Evolutionary conservation across 1,284 basidiomycete genomes (phyloP).

Genomic region (Exobasidium rhododendri): DNA sequence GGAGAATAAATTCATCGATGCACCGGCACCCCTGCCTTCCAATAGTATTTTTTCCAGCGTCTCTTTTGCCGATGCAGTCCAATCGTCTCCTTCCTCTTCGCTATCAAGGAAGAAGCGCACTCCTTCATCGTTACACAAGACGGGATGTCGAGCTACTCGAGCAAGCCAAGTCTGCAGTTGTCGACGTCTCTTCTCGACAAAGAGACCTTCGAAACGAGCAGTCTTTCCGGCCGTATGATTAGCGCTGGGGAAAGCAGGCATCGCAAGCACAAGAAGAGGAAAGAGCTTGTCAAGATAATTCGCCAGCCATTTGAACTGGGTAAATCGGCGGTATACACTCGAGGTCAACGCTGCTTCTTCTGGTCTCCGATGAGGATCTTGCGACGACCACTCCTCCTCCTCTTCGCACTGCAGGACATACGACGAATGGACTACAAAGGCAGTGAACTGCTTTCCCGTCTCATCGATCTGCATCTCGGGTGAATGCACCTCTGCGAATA

Average conservation of each 20-base stretch:
- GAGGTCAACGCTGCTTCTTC: slow-evolving; percentile 25
- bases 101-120: slow-evolving; percentile 70
- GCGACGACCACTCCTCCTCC: not conserved
- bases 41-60: not conserved
- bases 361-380: slow-evolving; percentile 9
- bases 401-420: slow-evolving; percentile 9
- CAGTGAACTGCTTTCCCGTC: slow-evolving; percentile 67
- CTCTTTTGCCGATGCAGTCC: slow-evolving; percentile 1
- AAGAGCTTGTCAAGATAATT: slow-evolving; percentile 65
- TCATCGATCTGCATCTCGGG: slow-evolving; percentile 69
- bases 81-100: slow-evolving; percentile 24
- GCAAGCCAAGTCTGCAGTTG: slow-evolving; percentile 75
- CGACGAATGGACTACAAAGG: slow-evolving; percentile 73
- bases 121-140: slow-evolving; percentile 72
- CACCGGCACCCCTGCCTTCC: no score
- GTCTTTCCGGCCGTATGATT: slow-evolving; percentile 67
- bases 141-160: slow-evolving; percentile 70
- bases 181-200: slow-evolving; percentile 74
- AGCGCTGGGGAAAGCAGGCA: slow-evolving; percentile 72
- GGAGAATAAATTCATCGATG: slow-evolving; percentile 63
- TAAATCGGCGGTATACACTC: slow-evolving; percentile 71
- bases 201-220: slow-evolving; percentile 72
- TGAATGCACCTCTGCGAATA: slow-evolving; percentile 72
- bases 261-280: slow-evolving; percentile 69
- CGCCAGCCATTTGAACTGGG: slow-evolving; percentile 70